Percentiles rank a stretch among this genome's conserved stretches.
Conservation (phyloP, 495 filamentous ascomycete genomes). For the Filosporella fistucella region DNA sequence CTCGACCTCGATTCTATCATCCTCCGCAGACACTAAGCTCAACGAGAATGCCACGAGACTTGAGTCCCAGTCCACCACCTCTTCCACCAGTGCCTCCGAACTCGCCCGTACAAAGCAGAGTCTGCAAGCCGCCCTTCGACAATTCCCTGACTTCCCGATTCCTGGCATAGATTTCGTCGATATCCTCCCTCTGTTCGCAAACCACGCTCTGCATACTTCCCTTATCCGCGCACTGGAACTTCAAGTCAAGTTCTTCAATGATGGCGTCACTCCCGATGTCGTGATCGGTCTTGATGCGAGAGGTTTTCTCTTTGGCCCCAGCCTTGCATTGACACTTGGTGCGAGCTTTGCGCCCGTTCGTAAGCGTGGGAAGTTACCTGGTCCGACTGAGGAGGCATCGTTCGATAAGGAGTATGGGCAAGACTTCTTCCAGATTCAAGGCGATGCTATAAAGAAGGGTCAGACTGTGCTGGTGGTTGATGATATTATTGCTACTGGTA, state of each 20-base stretch:
- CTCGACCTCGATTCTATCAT: neutral
- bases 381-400: constrained; percentile 71
- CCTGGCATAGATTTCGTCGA: constrained; percentile 97
- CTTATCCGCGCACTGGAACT: constrained; percentile 86
- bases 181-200: constrained; percentile 93
- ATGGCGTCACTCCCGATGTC: constrained; percentile 68
- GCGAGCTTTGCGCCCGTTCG: constrained; percentile 92
- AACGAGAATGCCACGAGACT: constrained; percentile 49
- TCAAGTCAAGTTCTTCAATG: constrained; percentile 56
- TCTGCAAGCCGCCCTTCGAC: constrained; percentile 42
- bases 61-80: constrained; percentile 45
- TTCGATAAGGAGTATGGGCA: constrained; percentile 96
- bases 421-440: constrained; percentile 96
- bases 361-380: constrained; percentile 95
- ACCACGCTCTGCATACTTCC: constrained; percentile 65
- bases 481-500: constrained; percentile 98
- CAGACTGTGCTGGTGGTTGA: constrained; percentile 92
- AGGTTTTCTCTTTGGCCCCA: constrained; percentile 93
- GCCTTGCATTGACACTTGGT: constrained; percentile 77
- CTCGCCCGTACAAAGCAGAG: constrained; percentile 90
- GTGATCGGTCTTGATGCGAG: constrained; percentile 91
- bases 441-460: constrained; percentile 74
- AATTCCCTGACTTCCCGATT: constrained; percentile 88
- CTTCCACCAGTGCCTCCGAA: constrained; percentile 76
- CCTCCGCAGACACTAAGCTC: neutral